Conservation (phyloP, 352 stramenopile genomes). For the Pythium volutum region DNA sequence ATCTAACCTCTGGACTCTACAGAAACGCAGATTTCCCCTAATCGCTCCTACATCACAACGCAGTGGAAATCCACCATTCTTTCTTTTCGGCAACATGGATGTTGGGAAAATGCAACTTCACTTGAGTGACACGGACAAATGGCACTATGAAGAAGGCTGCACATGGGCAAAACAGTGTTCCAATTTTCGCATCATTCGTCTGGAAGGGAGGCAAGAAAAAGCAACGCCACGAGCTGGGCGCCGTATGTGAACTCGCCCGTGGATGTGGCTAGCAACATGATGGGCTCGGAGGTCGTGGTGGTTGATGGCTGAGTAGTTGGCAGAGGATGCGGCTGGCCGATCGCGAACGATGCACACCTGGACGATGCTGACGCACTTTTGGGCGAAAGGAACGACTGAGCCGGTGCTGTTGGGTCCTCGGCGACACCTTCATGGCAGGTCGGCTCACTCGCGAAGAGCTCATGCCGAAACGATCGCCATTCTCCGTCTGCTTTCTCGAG, state of each 20-base stretch:
- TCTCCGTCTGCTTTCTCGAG: constrained; percentile 40
- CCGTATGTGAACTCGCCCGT: constrained; percentile 43
- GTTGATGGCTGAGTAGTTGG: background rate
- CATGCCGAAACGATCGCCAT: constrained; percentile 35
- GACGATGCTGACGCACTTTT: constrained; percentile 19
- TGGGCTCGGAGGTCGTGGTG: constrained; percentile 11
- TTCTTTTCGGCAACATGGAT: background rate
- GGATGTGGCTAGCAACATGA: constrained; percentile 23
- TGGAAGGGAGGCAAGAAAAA: constrained; percentile 31
- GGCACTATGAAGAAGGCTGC: constrained; percentile 17
- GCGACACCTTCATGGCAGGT: constrained; percentile 23
- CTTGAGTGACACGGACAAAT: constrained; percentile 7
- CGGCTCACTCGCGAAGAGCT: constrained; percentile 28
- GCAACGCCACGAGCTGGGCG: constrained; percentile 38
- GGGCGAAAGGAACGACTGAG: constrained; percentile 23
- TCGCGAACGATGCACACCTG: constrained; percentile 47
- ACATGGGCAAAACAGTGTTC: background rate
- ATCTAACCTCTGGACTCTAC: no score
- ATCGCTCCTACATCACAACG: no score
- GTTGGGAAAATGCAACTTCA: background rate
- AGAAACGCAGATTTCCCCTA: no score
- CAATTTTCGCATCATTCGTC: background rate
- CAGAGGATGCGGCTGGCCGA: constrained; percentile 30
- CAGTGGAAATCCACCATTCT: no score
- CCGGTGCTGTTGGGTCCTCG: constrained; percentile 28